Evolutionary conservation across 352 stramenopile species (phyloP).

Genomic region (Blastocystis sp.): DNA sequence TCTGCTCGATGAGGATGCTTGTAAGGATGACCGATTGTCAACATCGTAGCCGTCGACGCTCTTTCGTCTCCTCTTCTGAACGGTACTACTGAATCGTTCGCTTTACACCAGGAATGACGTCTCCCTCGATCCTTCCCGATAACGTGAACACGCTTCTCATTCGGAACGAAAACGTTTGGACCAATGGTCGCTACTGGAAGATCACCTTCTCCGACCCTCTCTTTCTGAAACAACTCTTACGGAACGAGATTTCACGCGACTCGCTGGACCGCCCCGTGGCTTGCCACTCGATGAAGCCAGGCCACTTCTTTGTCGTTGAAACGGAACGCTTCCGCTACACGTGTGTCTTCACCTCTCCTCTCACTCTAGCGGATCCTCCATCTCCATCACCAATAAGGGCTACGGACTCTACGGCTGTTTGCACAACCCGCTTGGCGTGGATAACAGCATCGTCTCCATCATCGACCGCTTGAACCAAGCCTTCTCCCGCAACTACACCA

Average conservation of each 20-base stretch:
- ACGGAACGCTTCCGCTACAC: background rate
- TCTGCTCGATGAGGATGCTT: background rate
- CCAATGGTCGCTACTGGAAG: background rate
- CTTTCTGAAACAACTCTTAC: background rate
- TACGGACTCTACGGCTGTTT: background rate
- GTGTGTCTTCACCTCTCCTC: background rate
- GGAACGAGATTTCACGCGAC: background rate
- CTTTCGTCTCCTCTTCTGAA: background rate
- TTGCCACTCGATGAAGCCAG: constrained; percentile 13
- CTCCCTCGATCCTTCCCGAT: background rate
- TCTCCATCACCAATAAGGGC: background rate
- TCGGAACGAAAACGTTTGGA: constrained; percentile 5
- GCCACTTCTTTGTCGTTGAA: constrained; percentile 24
- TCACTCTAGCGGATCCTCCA: background rate
- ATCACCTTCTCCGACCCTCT: constrained; percentile 28
- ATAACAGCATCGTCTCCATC: constrained; percentile 5
- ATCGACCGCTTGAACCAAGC: background rate
- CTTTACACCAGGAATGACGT: background rate
- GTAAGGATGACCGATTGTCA: too few species aligned
- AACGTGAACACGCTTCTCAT: background rate
- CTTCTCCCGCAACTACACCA: background rate
- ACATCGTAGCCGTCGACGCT: too few species aligned
- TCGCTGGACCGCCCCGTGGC: background rate
- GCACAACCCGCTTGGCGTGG: background rate
- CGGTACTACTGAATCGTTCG: background rate